phyloP scores from a whole-genome alignment of 140 eudicot species.

The Ambrosia hybrid region DNA sequence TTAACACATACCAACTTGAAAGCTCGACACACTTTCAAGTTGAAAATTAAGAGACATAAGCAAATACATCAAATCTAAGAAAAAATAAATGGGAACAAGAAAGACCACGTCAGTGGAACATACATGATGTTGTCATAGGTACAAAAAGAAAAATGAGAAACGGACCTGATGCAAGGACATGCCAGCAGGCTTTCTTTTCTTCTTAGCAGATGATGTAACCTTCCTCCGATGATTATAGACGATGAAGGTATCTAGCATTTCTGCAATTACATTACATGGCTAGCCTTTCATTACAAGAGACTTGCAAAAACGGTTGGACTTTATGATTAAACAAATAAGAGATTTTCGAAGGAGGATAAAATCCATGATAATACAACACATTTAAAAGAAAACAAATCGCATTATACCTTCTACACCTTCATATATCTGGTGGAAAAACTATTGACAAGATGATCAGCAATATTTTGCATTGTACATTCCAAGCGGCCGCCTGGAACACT shows the following conservation, averaged over 20 bases:
- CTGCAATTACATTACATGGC: slow-evolving; percentile 42
- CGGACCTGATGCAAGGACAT: slow-evolving; percentile 88
- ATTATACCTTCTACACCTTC: slow-evolving; percentile 73
- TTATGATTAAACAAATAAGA: neutral
- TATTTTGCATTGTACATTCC: slow-evolving; percentile 99
- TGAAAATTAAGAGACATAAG: neutral
- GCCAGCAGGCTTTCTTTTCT: slow-evolving; percentile 68
- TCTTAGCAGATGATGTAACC: slow-evolving; percentile 98
- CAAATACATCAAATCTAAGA: neutral
- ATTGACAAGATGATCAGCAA: slow-evolving; percentile 81
- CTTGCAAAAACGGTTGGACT: neutral
- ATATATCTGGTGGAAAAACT: slow-evolving; percentile 54
- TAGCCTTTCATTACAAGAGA: too few relatives aligned
- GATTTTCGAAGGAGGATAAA: neutral
- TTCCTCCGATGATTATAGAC: slow-evolving; percentile 88
- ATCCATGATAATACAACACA: slow-evolving; percentile 1
- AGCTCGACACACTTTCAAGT: neutral
- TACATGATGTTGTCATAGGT: slow-evolving; percentile 6
- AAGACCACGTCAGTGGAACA: slow-evolving; percentile 14
- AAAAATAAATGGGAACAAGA: neutral
- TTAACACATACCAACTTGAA: slow-evolving; percentile 19
- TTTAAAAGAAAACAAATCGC: neutral
- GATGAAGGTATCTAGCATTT: slow-evolving; percentile 75
- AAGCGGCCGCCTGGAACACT: slow-evolving; percentile 93
- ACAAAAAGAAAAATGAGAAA: neutral